Conservation (phyloP, 441 rosid genomes). For the Kokia cookei region DNA sequence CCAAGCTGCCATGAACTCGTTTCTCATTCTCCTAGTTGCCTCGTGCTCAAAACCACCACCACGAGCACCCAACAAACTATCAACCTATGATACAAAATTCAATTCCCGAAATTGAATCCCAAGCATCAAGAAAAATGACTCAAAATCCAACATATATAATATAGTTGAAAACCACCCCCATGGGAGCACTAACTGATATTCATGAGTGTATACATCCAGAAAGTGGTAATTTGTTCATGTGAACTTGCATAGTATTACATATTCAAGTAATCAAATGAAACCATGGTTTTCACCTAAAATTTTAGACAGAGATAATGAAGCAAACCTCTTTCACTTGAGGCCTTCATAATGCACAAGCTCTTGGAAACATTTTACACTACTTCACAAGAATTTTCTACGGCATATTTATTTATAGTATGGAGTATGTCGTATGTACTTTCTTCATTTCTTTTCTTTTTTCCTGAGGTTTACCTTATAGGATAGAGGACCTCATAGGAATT, state of each 20-base stretch:
- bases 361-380: not conserved
- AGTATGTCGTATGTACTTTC: not conserved
- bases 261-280: not conserved
- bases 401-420: not conserved
- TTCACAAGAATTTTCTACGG: not conserved
- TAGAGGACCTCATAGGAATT: not conserved
- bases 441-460: not conserved
- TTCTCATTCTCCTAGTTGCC: conserved; percentile 97
- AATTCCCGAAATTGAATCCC: not conserved
- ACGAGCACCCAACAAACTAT: conserved; percentile 95
- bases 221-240: not conserved
- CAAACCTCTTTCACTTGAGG: not conserved
- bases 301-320: not conserved
- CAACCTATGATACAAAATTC: conserved; percentile 46
- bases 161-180: not conserved
- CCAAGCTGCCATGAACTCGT: conserved; percentile 99
- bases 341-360: not conserved
- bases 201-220: not conserved
- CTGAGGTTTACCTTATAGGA: not conserved
- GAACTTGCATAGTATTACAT: not conserved
- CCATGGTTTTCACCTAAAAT: not conserved
- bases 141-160: not conserved
- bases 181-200: not conserved
- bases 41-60: conserved; percentile 95
- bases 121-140: not conserved